phyloP scores from a whole-genome alignment of 108 stramenopile genomes.

The Conticribra weissflogii region DNA sequence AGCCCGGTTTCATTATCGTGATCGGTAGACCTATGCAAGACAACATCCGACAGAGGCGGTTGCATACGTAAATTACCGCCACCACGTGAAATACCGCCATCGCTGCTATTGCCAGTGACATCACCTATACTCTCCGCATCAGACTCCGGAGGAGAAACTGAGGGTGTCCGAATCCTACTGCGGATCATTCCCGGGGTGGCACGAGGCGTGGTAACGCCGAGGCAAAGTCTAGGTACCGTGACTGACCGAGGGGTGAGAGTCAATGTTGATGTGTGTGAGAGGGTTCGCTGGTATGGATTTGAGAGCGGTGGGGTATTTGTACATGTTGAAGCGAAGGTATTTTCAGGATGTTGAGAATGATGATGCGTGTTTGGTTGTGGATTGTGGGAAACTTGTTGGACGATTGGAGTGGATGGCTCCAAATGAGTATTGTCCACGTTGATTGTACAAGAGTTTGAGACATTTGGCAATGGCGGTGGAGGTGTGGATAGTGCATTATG shows the following conservation, averaged over 20 bases:
- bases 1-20: too few relatives aligned
- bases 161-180: slow-evolving; percentile 36
- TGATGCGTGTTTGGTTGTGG: neutral
- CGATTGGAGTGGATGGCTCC: neutral
- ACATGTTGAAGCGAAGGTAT: neutral
- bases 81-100: neutral
- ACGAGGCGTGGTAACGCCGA: slow-evolving; percentile 17
- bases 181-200: slow-evolving; percentile 53
- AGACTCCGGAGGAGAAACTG: slow-evolving; percentile 31
- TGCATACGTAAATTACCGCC: neutral
- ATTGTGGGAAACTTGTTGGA: neutral
- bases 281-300: neutral
- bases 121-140: neutral
- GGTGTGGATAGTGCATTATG: neutral
- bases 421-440: neutral
- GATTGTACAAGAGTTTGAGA: neutral
- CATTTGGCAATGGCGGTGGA: slow-evolving; percentile 6
- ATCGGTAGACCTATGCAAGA: too few relatives aligned
- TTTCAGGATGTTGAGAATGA: neutral
- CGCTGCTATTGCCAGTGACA: neutral
- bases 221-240: slow-evolving; percentile 17
- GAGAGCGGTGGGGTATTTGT: neutral
- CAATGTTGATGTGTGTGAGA: slow-evolving; percentile 1
- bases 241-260: slow-evolving; percentile 1
- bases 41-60: neutral